These are phyloP conservation scores for Hysterangium stoloniferum DNA, from an alignment of 768 basidiomycete genomes.

Conservation along the genomic window DNA sequence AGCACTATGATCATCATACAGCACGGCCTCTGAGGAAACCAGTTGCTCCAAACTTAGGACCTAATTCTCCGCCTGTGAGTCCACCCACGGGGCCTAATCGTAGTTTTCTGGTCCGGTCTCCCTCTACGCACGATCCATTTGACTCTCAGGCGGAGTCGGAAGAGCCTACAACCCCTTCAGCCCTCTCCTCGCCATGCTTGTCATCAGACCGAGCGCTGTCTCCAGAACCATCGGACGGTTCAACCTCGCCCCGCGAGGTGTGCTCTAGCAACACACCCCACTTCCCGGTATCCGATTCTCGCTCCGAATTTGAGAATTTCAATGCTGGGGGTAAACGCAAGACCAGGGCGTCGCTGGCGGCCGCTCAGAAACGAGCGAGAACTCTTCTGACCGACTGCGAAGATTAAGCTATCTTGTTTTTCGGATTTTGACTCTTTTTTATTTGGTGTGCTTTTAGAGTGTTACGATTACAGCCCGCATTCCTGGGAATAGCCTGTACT, in stretches of 20 bases:
- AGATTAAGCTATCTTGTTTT: neutral
- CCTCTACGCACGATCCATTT: neutral
- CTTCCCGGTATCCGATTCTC: conserved; percentile 12
- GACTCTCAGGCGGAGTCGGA: neutral
- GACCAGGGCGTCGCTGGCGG: neutral
- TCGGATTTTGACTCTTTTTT: neutral
- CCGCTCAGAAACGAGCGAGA: conserved; percentile 5
- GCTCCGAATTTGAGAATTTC: conserved; percentile 7
- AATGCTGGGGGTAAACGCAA: conserved; percentile 8
- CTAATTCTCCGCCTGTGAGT: neutral
- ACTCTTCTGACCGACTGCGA: neutral
- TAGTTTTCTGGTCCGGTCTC: neutral
- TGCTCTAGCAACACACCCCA: neutral
- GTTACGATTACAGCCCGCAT: no score
- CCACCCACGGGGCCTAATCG: conserved; percentile 6
- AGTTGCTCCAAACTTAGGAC: conserved; percentile 1
- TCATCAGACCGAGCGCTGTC: neutral
- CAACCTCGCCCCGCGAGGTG: conserved; percentile 2
- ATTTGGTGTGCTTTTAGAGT: no score
- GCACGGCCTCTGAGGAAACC: neutral
- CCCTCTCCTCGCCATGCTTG: neutral
- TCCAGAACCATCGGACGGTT: neutral
- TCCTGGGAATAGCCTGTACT: no score
- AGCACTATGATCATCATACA: conserved; percentile 15
- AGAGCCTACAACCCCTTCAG: conserved; percentile 1